A percentile compares a stretch with the other conserved stretches of the same genome.
phyloP scores from a whole-genome alignment of 179 eudicot genomes.

The Gypsophila paniculata region DNA sequence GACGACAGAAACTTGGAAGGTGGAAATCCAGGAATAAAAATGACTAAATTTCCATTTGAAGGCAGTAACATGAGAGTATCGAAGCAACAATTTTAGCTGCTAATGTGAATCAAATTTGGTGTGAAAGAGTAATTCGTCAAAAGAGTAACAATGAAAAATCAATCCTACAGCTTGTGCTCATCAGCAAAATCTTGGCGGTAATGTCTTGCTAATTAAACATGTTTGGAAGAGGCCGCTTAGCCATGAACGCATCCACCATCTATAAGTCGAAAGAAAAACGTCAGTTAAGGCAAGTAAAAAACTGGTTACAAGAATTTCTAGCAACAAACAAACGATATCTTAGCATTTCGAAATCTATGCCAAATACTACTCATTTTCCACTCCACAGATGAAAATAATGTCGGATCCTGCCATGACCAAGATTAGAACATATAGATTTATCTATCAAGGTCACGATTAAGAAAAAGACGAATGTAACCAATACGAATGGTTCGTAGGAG shows the following conservation, averaged over 20 bases:
- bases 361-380: no score
- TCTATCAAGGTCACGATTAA: background rate
- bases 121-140: background rate
- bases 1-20: no score
- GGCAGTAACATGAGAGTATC: constrained; percentile 5
- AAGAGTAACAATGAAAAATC: background rate
- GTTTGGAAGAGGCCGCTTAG: constrained; percentile 84
- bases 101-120: constrained; percentile 8
- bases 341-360: background rate
- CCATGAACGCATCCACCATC: constrained; percentile 99
- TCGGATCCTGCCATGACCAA: background rate
- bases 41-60: background rate
- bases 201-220: constrained; percentile 53
- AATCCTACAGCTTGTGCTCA: background rate
- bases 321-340: background rate
- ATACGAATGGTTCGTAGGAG: background rate
- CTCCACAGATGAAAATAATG: background rate
- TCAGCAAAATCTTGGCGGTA: constrained; percentile 1
- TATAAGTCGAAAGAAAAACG: constrained; percentile 25
- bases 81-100: background rate
- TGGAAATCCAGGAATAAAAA: no score
- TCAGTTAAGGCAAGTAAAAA: background rate
- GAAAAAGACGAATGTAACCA: background rate
- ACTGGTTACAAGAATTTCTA: background rate
- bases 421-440: background rate